Percentiles rank a stretch among this genome's conserved stretches.
Evolutionary conservation across 176 grass and related monocot genomes (phyloP).

Genomic region (Tillandsia leiboldiana): DNA sequence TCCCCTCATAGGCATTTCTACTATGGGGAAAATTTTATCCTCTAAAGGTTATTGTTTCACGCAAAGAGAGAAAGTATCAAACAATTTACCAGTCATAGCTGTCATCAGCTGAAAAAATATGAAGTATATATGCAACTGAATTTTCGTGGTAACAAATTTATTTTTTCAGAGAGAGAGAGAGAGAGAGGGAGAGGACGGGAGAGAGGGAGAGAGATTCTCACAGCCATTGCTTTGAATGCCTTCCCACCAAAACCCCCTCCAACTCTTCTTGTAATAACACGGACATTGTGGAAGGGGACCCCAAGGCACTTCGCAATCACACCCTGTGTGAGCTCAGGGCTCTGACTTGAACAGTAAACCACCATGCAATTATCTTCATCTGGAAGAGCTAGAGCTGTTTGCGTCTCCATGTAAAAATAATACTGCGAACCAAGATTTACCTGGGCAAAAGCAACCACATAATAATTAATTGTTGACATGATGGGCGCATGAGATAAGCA

Average conservation of each 20-base stretch:
- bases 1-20: no score
- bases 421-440: conserved; percentile 82
- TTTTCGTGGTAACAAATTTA: no score
- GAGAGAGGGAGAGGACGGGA: no score
- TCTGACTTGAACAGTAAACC: conserved; percentile 42
- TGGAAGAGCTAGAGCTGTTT: conserved; percentile 49
- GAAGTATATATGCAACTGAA: no score
- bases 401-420: conserved; percentile 81
- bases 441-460: conserved; percentile 16
- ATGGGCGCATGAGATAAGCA: background rate
- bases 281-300: conserved; percentile 57
- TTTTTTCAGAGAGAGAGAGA: no score
- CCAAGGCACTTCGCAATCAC: conserved; percentile 51
- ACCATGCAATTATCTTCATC: conserved; percentile 83
- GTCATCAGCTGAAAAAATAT: background rate
- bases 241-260: conserved; percentile 82
- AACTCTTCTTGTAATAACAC: conserved; percentile 66
- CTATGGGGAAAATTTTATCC: background rate
- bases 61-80: background rate
- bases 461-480: background rate
- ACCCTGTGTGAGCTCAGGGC: conserved; percentile 34
- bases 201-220: conserved; percentile 1
- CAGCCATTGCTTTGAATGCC: conserved; percentile 33
- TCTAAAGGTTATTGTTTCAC: background rate
- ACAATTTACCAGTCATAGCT: background rate